Conservation (phyloP, 768 basidiomycete species). For the Termitomyces sp. region DNA sequence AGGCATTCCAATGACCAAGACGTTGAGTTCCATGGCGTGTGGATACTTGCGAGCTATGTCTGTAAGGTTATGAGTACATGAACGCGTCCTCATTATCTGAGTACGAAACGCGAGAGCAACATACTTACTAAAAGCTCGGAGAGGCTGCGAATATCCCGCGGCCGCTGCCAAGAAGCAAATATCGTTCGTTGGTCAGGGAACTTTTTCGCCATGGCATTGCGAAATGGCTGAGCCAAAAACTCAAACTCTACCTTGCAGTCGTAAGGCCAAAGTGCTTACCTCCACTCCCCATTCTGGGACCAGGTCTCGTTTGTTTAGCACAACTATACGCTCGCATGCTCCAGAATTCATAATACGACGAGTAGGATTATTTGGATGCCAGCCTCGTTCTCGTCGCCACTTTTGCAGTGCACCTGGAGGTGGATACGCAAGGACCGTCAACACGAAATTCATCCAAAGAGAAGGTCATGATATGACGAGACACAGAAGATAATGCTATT, state of each 20-base stretch:
- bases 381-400: constrained; percentile 68
- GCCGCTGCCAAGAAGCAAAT: constrained; percentile 69
- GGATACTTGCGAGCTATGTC: constrained; percentile 67
- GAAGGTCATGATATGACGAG: not conserved
- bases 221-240: constrained; percentile 54
- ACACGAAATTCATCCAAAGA: not conserved
- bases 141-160: constrained; percentile 58
- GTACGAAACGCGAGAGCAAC: constrained; percentile 28
- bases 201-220: constrained; percentile 61
- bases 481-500: not conserved
- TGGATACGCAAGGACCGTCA: not conserved
- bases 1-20: constrained; percentile 97
- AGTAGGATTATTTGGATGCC: constrained; percentile 37
- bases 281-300: constrained; percentile 85
- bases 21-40: constrained; percentile 73
- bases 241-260: constrained; percentile 4
- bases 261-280: constrained; percentile 39
- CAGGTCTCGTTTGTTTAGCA: constrained; percentile 91
- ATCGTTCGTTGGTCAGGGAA: constrained; percentile 66
- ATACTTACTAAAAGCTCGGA: constrained; percentile 70
- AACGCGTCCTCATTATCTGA: not conserved
- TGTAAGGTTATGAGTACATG: constrained; percentile 22
- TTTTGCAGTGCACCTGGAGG: constrained; percentile 55
- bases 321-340: constrained; percentile 80
- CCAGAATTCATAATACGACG: constrained; percentile 33